Base-by-base conservation (phyloP, 805 yeast species). In the Metschnikowia dekortorum region DNA sequence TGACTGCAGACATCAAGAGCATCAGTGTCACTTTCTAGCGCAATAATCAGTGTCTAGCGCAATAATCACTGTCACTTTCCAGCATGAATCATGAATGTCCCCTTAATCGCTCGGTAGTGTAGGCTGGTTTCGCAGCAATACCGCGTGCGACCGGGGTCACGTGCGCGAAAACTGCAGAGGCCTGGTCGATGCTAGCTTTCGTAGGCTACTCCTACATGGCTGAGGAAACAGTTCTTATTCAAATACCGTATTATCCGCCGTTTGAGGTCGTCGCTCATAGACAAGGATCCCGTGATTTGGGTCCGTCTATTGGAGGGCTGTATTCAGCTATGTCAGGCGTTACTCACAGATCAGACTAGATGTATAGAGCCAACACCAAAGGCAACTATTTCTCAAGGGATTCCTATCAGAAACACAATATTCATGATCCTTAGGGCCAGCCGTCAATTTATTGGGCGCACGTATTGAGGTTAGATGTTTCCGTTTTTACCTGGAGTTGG, bases 241-340 rank as follows among this genome's bases (percentile, higher is more conserved):
- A 88, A 2, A 78, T 85, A 8, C 85, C 87, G 16, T 77, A 79
- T 28, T 87, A 81, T 52, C 94, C 94, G 8, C 90, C 91, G 1
- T 85, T 86, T 87, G 28, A 71, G 94, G 34, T 86, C 91, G 0
- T 82, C 89, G n/a, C 69, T 87, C 61, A 83, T 85, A 6, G 94
- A 87, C 61, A 86, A 81, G 53, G 95, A 87, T 61, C 95, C 95
- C 0, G 90, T 87, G 22, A 87, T 87, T 8, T 87, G 92, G 90
- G 85, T 79, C 4, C 89, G 85, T 62, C 66, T 85, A 18, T 65
- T 87, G 14, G 88, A 84, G 56, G 79, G 80, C 3, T 87, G 85
- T 64, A 80, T 85, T 48, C 64, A 61, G 14, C 69, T 81, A 18
- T 76, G 82, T 56, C 71, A 77, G 50, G 78, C 70, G 51, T 63